Evolutionary conservation across 1,284 basidiomycete genomes (phyloP).

Genomic region (Ustilago loliicola): DNA sequence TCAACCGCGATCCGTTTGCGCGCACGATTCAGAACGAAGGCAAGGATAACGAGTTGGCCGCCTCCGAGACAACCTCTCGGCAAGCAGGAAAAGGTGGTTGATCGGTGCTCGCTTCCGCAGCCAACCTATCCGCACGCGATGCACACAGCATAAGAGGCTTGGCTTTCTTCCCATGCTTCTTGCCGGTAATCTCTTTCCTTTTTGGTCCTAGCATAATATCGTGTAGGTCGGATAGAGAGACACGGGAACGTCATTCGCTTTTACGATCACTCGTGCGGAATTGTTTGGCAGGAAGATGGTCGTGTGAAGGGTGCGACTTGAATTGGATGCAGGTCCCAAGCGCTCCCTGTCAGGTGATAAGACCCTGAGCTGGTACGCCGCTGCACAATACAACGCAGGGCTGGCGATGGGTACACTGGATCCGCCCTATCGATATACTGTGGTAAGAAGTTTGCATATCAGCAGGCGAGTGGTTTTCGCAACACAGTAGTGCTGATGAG

Average conservation of each 20-base stretch:
- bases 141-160: background rate
- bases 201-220: background rate
- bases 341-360: background rate
- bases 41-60: background rate
- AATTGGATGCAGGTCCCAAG: background rate
- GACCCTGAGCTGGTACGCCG: background rate
- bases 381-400: background rate
- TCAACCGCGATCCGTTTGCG: background rate
- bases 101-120: background rate
- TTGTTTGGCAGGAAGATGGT: background rate
- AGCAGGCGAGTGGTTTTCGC: no score
- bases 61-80: background rate
- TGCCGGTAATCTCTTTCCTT: background rate
- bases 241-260: slow-evolving; percentile 6
- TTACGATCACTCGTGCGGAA: background rate
- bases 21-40: background rate
- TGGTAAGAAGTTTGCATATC: no score
- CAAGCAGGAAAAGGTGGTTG: background rate
- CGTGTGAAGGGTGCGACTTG: background rate
- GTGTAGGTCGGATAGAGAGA: background rate
- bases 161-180: slow-evolving; percentile 1
- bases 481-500: no score
- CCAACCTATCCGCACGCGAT: background rate
- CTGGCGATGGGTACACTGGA: background rate
- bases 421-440: no score